Evolutionary conservation across 2,329 filamentous ascomycete species (phyloP).

Genomic region (Nemania abortiva): DNA sequence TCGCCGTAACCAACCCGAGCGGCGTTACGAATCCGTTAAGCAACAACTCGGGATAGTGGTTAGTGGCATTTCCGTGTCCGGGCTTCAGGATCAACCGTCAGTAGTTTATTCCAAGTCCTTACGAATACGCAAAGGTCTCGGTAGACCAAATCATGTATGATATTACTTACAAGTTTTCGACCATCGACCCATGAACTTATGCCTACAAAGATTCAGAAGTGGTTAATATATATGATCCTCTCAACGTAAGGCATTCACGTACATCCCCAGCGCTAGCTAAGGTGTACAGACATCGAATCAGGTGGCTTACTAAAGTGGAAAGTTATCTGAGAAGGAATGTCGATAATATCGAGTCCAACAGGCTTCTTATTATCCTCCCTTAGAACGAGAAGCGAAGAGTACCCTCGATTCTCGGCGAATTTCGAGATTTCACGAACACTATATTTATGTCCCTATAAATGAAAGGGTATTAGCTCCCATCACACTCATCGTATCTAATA

Average conservation of each 20-base stretch:
- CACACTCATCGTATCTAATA: background rate
- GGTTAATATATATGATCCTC: conserved; percentile 16
- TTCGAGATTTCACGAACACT: conserved; percentile 89
- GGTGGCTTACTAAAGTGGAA: conserved; percentile 78
- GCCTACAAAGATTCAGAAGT: conserved; percentile 42
- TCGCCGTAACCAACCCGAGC: conserved; percentile 86
- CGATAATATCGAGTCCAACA: conserved; percentile 83
- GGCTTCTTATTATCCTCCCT: conserved; percentile 91
- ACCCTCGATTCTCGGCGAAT: conserved; percentile 85
- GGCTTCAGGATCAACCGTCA: conserved; percentile 56
- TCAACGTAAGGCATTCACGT: background rate
- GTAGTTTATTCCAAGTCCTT: background rate
- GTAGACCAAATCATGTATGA: background rate
- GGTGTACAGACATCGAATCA: background rate
- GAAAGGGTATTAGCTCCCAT: conserved; percentile 18
- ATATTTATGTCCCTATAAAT: conserved; percentile 77
- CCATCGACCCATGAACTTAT: conserved; percentile 80
- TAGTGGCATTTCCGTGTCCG: conserved; percentile 88
- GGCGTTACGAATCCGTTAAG: conserved; percentile 97
- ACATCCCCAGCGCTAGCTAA: background rate
- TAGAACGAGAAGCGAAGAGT: conserved; percentile 85
- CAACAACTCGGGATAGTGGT: conserved; percentile 86
- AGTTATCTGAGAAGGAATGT: conserved; percentile 86
- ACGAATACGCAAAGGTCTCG: background rate
- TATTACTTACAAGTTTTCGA: conserved; percentile 69